A percentile compares a stretch with the other conserved stretches of the same genome.
These are phyloP conservation scores for Pythium myriotylum DNA, from an alignment of 352 stramenopile species.

Conservation along the genomic window DNA sequence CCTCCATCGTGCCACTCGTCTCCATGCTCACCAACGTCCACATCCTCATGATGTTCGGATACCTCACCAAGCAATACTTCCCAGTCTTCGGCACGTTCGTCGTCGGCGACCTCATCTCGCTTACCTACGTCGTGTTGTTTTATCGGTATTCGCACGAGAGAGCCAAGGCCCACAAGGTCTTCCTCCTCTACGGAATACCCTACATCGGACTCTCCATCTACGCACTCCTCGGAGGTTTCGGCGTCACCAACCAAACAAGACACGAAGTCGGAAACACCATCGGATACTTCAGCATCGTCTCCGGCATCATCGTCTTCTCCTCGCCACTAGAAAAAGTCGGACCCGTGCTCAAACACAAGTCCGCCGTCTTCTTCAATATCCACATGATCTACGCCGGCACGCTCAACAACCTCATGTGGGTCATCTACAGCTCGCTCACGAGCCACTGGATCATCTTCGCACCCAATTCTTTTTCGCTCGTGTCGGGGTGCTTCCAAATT, in stretches of 20 bases:
- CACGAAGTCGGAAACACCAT: conserved; percentile 39
- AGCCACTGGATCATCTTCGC: conserved; percentile 52
- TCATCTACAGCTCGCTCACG: conserved; percentile 46
- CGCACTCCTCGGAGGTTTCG: conserved; percentile 33
- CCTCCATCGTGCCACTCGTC: conserved; percentile 49
- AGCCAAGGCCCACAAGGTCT: conserved; percentile 36
- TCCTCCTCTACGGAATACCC: conserved; percentile 17
- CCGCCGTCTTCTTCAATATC: conserved; percentile 47
- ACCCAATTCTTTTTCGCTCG: conserved; percentile 41
- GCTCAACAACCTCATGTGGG: conserved; percentile 51
- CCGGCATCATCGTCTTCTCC: conserved; percentile 43
- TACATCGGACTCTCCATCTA: conserved; percentile 38
- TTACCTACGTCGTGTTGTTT: conserved; percentile 48
- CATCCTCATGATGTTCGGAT: conserved; percentile 41
- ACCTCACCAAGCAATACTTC: conserved; percentile 43
- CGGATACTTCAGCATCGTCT: conserved; percentile 42
- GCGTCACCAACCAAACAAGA: conserved; percentile 27
- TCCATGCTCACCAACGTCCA: conserved; percentile 43
- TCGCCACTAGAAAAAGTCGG: conserved; percentile 51
- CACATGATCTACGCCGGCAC: conserved; percentile 39
- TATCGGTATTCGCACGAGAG: conserved; percentile 45
- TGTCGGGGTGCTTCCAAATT: conserved; percentile 37
- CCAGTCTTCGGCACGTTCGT: conserved; percentile 47
- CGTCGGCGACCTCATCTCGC: conserved; percentile 36
- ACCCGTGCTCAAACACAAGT: conserved; percentile 44